These are phyloP conservation scores for Hsuehochloa calcarea DNA, from an alignment of 176 grass and related monocot species.

Conservation along the genomic window DNA sequence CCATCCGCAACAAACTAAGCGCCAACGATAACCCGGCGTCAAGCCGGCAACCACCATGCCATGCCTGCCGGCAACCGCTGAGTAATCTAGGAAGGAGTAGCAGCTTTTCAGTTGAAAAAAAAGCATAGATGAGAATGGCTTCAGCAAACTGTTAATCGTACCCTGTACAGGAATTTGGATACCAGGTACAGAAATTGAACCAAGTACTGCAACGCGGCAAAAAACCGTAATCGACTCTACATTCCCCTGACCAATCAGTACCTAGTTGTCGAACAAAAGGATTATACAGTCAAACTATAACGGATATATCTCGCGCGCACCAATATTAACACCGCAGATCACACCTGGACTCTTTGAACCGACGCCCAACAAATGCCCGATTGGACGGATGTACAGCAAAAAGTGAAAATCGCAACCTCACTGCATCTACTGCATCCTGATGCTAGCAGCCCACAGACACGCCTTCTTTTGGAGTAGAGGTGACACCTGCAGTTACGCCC, in stretches of 20 bases:
- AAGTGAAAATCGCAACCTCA: slow-evolving; percentile 28
- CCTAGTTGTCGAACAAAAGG: slow-evolving; percentile 20
- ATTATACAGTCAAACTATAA: slow-evolving; percentile 39
- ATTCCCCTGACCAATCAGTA: slow-evolving; percentile 35
- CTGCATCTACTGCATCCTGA: slow-evolving; percentile 25
- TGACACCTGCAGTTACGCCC: slow-evolving; percentile 38
- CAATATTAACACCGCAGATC: slow-evolving; percentile 41
- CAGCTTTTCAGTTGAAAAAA: neutral
- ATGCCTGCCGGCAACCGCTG: too few species aligned
- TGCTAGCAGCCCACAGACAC: slow-evolving; percentile 46
- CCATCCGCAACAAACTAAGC: neutral
- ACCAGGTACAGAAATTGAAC: neutral
- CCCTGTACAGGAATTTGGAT: too few species aligned
- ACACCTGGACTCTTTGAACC: slow-evolving; percentile 21
- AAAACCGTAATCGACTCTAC: neutral
- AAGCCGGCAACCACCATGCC: neutral
- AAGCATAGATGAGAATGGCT: neutral
- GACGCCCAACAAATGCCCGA: neutral
- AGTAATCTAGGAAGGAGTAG: neutral
- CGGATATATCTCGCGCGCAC: slow-evolving; percentile 26
- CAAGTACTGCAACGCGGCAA: neutral
- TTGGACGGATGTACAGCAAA: slow-evolving; percentile 48
- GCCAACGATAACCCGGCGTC: neutral
- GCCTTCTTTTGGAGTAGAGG: slow-evolving; percentile 61
- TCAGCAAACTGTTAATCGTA: neutral